Base-by-base conservation (phyloP, 202 grass and related monocot genomes). In the Musa balbisiana region DNA sequence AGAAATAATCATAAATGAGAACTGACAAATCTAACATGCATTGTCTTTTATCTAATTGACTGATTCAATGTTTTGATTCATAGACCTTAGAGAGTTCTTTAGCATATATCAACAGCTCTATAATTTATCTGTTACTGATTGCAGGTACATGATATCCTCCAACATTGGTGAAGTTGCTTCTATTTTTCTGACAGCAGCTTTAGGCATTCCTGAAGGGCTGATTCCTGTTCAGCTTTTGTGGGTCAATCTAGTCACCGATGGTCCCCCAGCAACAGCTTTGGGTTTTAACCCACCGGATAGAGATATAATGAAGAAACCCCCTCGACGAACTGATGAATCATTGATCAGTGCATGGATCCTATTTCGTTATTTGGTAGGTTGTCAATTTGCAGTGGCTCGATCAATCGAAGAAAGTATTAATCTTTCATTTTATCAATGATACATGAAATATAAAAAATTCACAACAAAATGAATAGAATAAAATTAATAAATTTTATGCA, bases 171-270 rank as follows among this genome's bases (percentile, higher is more conserved):
- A 70, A 51, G 67, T 70, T 70, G 67, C 43, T 50, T 70, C 67
- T 16, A 70, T 70, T 50, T 70, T 70, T 19, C 16, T 70, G 67
- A 70, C 67, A 70, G 67, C 67, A 70, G 67, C 67, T 51, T 51
- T 70, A 70, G 67, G 67, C 67, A 70, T 70, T 70, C 67, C 67
- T 21, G 67, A 70, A 70, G 67, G 67, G 16, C 17, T 70, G 33
- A 70, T 70, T 50, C 67, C 67, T 51, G 67, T 70, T 70, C 67
- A 70, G 19, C 67, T 70, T 50, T 50, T 70, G 16, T 70, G 67
- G 67, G 67, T 70, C 17, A 70, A 70, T 51, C 49, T 70, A 3
- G 67, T 70, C 16, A 70, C 67, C 0, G 67, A 70, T 20, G 67
- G 67, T 12, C 67, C 67, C n/a, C 67, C 67, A 19, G 67, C 67